A percentile compares a stretch with the other conserved stretches of the same genome.
Conservation (phyloP, 768 basidiomycete genomes). For the Hirschioporus abietinus region DNA sequence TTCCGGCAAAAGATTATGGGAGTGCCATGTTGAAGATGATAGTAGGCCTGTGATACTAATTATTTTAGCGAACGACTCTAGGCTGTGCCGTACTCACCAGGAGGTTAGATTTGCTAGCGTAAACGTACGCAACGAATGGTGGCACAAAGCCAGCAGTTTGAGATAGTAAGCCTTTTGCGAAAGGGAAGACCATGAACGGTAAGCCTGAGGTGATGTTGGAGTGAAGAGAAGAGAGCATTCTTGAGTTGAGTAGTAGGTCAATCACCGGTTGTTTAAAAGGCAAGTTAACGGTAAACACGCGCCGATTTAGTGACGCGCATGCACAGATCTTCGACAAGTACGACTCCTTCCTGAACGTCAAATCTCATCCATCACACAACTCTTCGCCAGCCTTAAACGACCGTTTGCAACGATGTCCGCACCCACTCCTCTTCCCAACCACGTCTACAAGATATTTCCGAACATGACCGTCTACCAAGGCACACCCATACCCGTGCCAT, state of each 20-base stretch:
- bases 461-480: conserved; percentile 19
- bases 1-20: background rate
- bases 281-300: background rate
- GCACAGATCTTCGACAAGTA: background rate
- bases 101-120: background rate
- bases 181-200: too few species aligned
- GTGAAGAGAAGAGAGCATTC: too few species aligned
- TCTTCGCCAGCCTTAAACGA: background rate
- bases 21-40: background rate
- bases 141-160: too few species aligned
- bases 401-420: conserved; percentile 1
- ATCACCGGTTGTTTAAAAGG: background rate
- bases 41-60: background rate
- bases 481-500: conserved; percentile 24
- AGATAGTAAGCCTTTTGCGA: too few species aligned
- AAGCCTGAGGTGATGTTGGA: too few species aligned
- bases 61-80: background rate
- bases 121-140: too few species aligned
- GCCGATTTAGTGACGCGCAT: background rate
- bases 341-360: too few species aligned
- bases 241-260: background rate
- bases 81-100: too few species aligned
- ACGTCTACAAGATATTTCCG: conserved; percentile 34
- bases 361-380: background rate
- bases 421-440: conserved; percentile 17